Percentiles rank a stretch among this genome's conserved stretches.
phyloP scores from a whole-genome alignment of 805 yeast genomes.

The Dipodascus geniculatus region DNA sequence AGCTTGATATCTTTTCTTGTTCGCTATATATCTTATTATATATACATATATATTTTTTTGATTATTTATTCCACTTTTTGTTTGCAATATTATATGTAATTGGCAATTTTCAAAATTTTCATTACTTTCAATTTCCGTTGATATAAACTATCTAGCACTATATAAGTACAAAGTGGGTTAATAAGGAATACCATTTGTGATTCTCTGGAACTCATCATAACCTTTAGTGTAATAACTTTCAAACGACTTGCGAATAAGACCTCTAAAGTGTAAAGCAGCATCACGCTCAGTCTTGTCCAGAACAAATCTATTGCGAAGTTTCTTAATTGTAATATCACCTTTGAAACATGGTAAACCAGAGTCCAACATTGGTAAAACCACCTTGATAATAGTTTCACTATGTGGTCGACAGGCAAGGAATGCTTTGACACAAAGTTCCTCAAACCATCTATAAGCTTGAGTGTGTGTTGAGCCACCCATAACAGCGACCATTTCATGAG shows the following conservation, averaged over 20 bases:
- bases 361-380: slow-evolving; percentile 86
- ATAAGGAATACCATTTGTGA: slow-evolving; percentile 96
- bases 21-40: no score
- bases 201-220: slow-evolving; percentile 92
- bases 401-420: slow-evolving; percentile 81
- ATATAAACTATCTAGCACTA: no score
- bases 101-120: no score
- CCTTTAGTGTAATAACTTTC: slow-evolving; percentile 89
- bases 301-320: slow-evolving; percentile 66
- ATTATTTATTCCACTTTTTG: no score
- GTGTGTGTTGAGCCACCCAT: slow-evolving; percentile 85
- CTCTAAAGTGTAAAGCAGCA: slow-evolving; percentile 67
- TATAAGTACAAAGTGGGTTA: no score
- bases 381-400: slow-evolving; percentile 70
- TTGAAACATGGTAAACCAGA: slow-evolving; percentile 96
- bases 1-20: no score
- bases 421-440: slow-evolving; percentile 88
- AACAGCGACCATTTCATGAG: slow-evolving; percentile 91
- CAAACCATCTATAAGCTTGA: slow-evolving; percentile 86
- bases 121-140: no score
- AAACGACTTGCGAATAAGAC: slow-evolving; percentile 64
- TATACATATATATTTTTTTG: no score
- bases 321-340: slow-evolving; percentile 65
- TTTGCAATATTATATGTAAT: no score
- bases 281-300: slow-evolving; percentile 73